These are phyloP conservation scores for Westerdykella sp. DNA, from an alignment of 2,329 filamentous ascomycete species.

Conservation along the genomic window DNA sequence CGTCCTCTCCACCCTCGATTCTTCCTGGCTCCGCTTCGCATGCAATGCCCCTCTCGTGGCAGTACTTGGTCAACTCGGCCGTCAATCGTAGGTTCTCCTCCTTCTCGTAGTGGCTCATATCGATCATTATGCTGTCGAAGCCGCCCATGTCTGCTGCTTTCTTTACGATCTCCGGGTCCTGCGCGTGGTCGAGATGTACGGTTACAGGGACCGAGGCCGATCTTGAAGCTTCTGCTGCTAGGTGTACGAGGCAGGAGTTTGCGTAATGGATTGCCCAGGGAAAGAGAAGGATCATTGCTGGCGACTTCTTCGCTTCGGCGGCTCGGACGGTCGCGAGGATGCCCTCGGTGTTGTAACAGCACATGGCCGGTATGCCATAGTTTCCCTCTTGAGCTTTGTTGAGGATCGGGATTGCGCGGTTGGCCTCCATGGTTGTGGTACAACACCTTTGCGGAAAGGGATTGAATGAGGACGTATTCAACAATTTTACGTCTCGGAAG, in stretches of 20 bases:
- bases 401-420: constrained; percentile 39
- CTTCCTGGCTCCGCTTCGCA: constrained; percentile 62
- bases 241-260: constrained; percentile 37
- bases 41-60: constrained; percentile 55
- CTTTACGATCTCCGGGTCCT: constrained; percentile 36
- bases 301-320: constrained; percentile 57
- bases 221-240: constrained; percentile 34
- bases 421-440: constrained; percentile 7
- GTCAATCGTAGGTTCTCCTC: constrained; percentile 59
- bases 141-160: constrained; percentile 39
- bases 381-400: constrained; percentile 47
- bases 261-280: constrained; percentile 64
- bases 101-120: constrained; percentile 64
- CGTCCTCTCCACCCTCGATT: constrained; percentile 67
- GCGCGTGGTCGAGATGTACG: constrained; percentile 40
- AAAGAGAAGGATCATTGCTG: constrained; percentile 63
- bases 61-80: constrained; percentile 52
- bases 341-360: constrained; percentile 60
- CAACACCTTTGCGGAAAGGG: background rate
- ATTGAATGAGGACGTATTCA: too few species aligned
- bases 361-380: constrained; percentile 55
- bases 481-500: too few species aligned
- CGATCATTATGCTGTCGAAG: constrained; percentile 68
- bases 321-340: constrained; percentile 60
- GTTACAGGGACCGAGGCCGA: constrained; percentile 36